phyloP scores from a whole-genome alignment of 176 grass and related monocot genomes.

The Oryza glumipatula region DNA sequence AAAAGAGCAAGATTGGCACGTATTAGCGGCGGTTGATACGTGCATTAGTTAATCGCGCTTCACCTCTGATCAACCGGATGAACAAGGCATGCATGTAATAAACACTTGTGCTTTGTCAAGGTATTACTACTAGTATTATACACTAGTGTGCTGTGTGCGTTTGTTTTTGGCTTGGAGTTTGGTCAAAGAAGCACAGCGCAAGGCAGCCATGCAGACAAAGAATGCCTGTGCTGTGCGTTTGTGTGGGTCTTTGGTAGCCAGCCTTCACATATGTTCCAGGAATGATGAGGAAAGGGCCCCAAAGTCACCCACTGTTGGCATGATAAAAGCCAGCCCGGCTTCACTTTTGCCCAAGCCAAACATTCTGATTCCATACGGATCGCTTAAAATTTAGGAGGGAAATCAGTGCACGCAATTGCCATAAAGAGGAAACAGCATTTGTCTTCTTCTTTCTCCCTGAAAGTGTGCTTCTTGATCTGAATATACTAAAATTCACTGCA shows the following conservation, averaged over 20 bases:
- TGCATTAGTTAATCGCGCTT: neutral
- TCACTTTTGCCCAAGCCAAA: constrained; percentile 51
- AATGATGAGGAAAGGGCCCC: constrained; percentile 54
- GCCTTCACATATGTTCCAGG: constrained; percentile 52
- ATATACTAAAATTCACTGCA: too few relatives aligned
- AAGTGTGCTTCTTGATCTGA: too few relatives aligned
- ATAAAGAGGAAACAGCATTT: constrained; percentile 26
- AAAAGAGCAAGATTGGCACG: too few relatives aligned
- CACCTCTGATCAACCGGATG: neutral
- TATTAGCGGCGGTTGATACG: neutral
- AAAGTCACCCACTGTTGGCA: neutral
- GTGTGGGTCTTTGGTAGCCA: constrained; percentile 38
- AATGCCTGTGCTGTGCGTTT: constrained; percentile 16
- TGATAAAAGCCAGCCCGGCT: constrained; percentile 54
- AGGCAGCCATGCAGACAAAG: constrained; percentile 44
- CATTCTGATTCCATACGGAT: constrained; percentile 43
- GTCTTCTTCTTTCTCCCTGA: neutral
- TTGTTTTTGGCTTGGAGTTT: neutral
- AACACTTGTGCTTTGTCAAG: neutral
- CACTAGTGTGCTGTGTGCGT: too few relatives aligned
- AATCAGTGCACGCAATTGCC: constrained; percentile 46
- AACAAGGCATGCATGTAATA: neutral
- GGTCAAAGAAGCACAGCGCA: constrained; percentile 47
- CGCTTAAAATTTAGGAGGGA: constrained; percentile 40
- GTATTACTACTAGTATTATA: neutral